Evolutionary conservation across 2,329 filamentous ascomycete species (phyloP).

Genomic region (Colletotrichum trifolii): DNA sequence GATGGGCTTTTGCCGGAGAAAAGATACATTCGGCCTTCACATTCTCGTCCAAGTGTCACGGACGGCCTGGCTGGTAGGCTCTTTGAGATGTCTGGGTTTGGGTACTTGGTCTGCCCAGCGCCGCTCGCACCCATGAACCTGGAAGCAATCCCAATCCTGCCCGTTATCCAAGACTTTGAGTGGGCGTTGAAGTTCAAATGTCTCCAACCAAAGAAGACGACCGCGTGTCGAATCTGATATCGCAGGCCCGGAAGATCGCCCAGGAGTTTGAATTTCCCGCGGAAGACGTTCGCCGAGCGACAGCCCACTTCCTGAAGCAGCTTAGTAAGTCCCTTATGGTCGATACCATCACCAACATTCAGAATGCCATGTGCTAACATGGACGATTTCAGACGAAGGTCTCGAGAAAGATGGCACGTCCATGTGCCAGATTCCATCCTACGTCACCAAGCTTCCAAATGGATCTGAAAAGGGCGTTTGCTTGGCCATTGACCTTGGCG

Average conservation of each 20-base stretch:
- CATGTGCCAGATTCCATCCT: slow-evolving; percentile 77
- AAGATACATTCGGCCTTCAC: background rate
- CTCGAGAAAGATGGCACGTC: slow-evolving; percentile 32
- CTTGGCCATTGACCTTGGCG: slow-evolving; percentile 48
- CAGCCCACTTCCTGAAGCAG: slow-evolving; percentile 37
- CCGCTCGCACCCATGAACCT: slow-evolving; percentile 22
- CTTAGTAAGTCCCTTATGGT: slow-evolving; percentile 35
- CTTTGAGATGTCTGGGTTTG: background rate
- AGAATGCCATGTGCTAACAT: background rate
- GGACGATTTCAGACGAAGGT: slow-evolving; percentile 58
- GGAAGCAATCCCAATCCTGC: background rate
- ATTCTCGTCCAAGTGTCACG: background rate
- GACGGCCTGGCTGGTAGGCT: background rate
- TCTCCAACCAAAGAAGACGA: background rate
- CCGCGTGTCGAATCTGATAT: slow-evolving; percentile 4
- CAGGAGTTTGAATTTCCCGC: slow-evolving; percentile 20
- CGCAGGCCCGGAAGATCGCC: slow-evolving; percentile 9
- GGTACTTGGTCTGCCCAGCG: slow-evolving; percentile 31
- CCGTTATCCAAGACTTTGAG: background rate
- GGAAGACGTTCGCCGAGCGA: slow-evolving; percentile 27
- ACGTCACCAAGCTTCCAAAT: slow-evolving; percentile 80
- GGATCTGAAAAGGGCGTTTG: slow-evolving; percentile 75
- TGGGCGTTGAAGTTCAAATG: background rate
- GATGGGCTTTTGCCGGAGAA: background rate
- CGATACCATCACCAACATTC: background rate